These are phyloP conservation scores for Magnaporthales sp. DNA, from an alignment of 2,329 filamentous ascomycete species.

Conservation along the genomic window DNA sequence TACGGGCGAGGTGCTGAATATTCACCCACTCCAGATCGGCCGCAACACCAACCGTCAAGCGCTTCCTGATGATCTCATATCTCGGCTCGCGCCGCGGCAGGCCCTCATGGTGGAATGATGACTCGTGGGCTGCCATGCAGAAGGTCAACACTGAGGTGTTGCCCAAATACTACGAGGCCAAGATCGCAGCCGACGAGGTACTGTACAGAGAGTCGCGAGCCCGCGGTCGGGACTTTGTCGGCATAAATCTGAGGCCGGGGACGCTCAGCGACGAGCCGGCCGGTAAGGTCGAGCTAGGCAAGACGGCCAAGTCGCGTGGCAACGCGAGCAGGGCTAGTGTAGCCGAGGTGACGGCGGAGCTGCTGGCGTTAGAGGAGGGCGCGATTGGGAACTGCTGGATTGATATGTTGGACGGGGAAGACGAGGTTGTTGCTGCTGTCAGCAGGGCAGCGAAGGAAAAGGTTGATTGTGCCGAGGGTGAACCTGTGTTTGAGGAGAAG, in stretches of 20 bases:
- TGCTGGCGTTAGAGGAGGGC: conserved; percentile 38
- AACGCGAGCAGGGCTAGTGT: conserved; percentile 48
- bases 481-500: conserved; percentile 19
- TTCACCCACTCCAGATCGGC: conserved; percentile 25
- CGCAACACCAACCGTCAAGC: conserved; percentile 41
- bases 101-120: conserved; percentile 48
- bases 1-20: neutral
- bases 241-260: conserved; percentile 46
- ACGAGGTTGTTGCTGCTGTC: conserved; percentile 38
- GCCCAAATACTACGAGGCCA: conserved; percentile 49
- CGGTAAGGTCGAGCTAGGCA: conserved; percentile 37
- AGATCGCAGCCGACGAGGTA: conserved; percentile 49
- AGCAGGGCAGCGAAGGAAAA: conserved; percentile 37
- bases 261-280: conserved; percentile 37
- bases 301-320: conserved; percentile 27
- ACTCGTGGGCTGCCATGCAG: conserved; percentile 32
- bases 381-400: conserved; percentile 39
- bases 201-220: conserved; percentile 39
- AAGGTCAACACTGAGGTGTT: conserved; percentile 33
- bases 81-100: conserved; percentile 40
- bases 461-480: conserved; percentile 44
- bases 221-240: conserved; percentile 30
- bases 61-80: conserved; percentile 59
- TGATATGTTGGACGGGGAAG: conserved; percentile 45
- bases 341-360: conserved; percentile 45